Base-by-base conservation (phyloP, 192 early-diverging fungal genomes). In the Rhizoclosmatium globosum region DNA sequence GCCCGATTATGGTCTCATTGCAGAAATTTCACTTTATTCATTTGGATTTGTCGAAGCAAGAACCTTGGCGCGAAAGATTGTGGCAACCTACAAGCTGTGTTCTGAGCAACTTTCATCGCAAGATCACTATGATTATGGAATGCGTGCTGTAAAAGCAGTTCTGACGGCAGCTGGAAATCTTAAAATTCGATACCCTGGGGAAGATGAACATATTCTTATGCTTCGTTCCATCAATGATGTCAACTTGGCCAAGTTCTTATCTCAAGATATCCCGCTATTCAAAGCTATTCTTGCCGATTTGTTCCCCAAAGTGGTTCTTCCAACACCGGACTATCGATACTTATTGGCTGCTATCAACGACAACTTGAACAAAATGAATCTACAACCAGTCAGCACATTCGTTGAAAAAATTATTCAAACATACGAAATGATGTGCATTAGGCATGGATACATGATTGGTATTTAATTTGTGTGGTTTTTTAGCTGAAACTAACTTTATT, bases 341-440 rank as follows among this genome's bases (percentile, higher is more conserved):
- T 72, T 91, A 1, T 42, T 90, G 61, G 69, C 65, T 13, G 82
- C 82, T 41, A 83, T 91, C 23, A 77, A 85, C 6, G 81, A 82
- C 15, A 84, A 84, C 46, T 83, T 91, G 71, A 79, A 64, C 45
- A 85, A 88, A 71, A 84, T 85, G 80, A 91, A 91, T 70, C 66
- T 90, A 31, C 85, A 88, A 71, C 80, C 85, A 4, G 88, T 87
- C 1, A 73, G 79, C n/a, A 77, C 66, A 2, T 83, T 82, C 31
- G 61, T 91, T 38, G 89, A 91, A 76, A 90, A 89, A 68, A 91
- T 90, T 53, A 87, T 91, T 64, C 89, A 91, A 70, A 86, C 86
- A 3, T 91, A 91, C 59, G 89, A 91, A 75, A 91, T 89, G 85
- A 91, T 90, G 87, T 88, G 88, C 77, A 89, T 91, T 70, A 80